These are phyloP conservation scores for Suillus clintonianus DNA, from an alignment of 768 basidiomycete species.

Conservation along the genomic window DNA sequence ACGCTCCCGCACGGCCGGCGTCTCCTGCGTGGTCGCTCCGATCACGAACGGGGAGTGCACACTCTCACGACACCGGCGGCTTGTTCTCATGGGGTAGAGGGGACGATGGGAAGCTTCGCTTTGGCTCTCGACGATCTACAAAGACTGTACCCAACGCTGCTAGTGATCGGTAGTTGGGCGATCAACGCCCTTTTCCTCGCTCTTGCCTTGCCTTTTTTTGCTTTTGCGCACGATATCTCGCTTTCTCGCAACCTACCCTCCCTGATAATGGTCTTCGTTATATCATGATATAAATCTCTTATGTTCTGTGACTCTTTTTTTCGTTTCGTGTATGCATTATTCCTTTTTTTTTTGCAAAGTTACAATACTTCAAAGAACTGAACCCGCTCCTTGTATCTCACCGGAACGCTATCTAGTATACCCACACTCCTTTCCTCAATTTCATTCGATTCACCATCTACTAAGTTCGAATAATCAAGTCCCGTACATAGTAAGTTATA, in stretches of 20 bases:
- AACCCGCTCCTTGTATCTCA: constrained; percentile 5
- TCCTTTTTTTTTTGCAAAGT: constrained; percentile 17
- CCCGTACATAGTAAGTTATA: not conserved
- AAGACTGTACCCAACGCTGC: constrained; percentile 35
- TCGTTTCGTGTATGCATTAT: constrained; percentile 32
- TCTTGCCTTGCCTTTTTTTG: constrained; percentile 4
- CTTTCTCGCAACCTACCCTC: constrained; percentile 29
- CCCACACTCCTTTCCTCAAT: constrained; percentile 2
- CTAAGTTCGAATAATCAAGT: not conserved
- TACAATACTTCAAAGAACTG: not conserved
- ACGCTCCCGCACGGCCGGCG: constrained; percentile 54
- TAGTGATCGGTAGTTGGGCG: constrained; percentile 24
- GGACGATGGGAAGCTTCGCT: constrained; percentile 68
- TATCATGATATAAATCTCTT: constrained; percentile 19
- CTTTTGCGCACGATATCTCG: constrained; percentile 13
- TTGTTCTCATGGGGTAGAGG: constrained; percentile 70
- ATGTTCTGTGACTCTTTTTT: constrained; percentile 16
- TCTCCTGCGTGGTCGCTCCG: constrained; percentile 89
- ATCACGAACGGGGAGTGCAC: constrained; percentile 72
- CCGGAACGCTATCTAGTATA: not conserved
- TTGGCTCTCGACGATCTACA: constrained; percentile 69
- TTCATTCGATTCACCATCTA: not conserved
- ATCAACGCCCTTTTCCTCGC: not conserved
- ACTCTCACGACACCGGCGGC: constrained; percentile 68
- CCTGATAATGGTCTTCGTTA: constrained; percentile 31